A percentile compares a stretch with the other conserved stretches of the same genome.
Evolutionary conservation across 1,284 basidiomycete species (phyloP).

Genomic region (Ustilago cynodontis): DNA sequence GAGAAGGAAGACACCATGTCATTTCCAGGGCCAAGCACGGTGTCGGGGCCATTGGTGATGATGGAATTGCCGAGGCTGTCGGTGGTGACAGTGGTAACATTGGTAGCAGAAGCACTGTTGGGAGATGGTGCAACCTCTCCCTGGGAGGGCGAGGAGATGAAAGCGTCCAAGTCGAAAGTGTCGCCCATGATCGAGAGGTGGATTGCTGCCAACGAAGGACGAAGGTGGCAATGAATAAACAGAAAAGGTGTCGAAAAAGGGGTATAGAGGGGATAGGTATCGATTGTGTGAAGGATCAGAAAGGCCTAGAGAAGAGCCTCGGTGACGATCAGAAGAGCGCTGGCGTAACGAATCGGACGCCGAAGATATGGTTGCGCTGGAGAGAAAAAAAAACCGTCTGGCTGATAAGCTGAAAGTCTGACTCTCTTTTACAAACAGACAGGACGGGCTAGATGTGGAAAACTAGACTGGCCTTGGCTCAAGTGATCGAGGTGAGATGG

Average conservation of each 20-base stretch:
- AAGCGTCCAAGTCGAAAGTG: conserved; percentile 58
- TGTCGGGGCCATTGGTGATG: conserved; percentile 11
- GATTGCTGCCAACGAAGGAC: conserved; percentile 8
- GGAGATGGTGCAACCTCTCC: conserved; percentile 21
- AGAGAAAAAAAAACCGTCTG: conserved; percentile 8
- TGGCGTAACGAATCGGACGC: conserved; percentile 58
- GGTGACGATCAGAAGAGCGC: conserved; percentile 31
- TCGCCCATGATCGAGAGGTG: conserved; percentile 41
- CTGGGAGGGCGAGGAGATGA: conserved; percentile 54
- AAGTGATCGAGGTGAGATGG: conserved; percentile 15
- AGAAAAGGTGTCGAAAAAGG: not conserved
- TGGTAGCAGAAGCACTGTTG: conserved; percentile 5
- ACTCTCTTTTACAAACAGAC: conserved; percentile 4
- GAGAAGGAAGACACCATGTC: conserved; percentile 42
- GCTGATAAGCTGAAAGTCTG: not conserved
- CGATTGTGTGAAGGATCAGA: not conserved
- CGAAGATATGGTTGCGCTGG: conserved; percentile 11
- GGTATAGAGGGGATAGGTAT: conserved; percentile 25
- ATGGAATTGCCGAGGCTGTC: conserved; percentile 21
- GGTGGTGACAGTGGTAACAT: not conserved
- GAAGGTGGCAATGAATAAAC: conserved; percentile 14
- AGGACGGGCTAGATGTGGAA: conserved; percentile 5
- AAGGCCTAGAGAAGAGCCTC: not conserved
- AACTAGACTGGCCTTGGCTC: conserved; percentile 26
- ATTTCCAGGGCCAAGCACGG: conserved; percentile 18